phyloP scores from a whole-genome alignment of 495 filamentous ascomycete species.

The Cercophora samala region DNA sequence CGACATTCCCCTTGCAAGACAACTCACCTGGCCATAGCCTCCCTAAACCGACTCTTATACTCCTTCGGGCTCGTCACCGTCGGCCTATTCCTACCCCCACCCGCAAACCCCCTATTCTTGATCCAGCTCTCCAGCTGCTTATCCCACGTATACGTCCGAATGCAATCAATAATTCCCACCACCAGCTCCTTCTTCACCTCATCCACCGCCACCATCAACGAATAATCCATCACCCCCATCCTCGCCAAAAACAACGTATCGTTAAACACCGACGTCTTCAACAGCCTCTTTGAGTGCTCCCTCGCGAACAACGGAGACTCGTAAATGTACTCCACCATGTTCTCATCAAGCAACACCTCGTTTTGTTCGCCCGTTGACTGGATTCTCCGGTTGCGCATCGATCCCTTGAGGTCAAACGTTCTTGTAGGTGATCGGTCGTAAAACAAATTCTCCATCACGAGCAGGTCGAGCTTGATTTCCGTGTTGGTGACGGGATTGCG shows the following conservation, averaged over 20 bases:
- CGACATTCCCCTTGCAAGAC: too few relatives aligned
- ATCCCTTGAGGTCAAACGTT: slow-evolving; percentile 98
- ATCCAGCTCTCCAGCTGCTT: slow-evolving; percentile 99
- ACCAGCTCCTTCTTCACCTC: slow-evolving; percentile 84
- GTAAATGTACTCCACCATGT: slow-evolving; percentile 99
- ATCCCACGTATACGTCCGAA: slow-evolving; percentile 98
- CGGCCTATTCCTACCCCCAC: slow-evolving; percentile 80
- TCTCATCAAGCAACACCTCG: slow-evolving; percentile 95
- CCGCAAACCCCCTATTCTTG: slow-evolving; percentile 86
- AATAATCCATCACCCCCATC: slow-evolving; percentile 99
- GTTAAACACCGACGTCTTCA: slow-evolving; percentile 89
- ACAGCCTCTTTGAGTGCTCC: slow-evolving; percentile 85
- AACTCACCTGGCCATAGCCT: slow-evolving; percentile 92
- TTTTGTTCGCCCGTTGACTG: slow-evolving; percentile 91
- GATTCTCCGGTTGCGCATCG: slow-evolving; percentile 96
- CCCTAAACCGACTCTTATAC: slow-evolving; percentile 92
- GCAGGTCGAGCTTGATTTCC: slow-evolving; percentile 90
- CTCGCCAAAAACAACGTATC: slow-evolving; percentile 90
- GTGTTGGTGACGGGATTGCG: slow-evolving; percentile 88
- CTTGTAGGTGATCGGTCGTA: slow-evolving; percentile 88
- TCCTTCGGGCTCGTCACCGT: slow-evolving; percentile 97
- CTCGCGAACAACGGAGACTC: slow-evolving; percentile 91
- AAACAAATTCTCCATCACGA: slow-evolving; percentile 98
- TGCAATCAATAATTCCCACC: slow-evolving; percentile 97
- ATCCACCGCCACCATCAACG: slow-evolving; percentile 95